These are phyloP conservation scores for Fusarium sp. DNA, from an alignment of 2,329 filamentous ascomycete species.

Conservation along the genomic window DNA sequence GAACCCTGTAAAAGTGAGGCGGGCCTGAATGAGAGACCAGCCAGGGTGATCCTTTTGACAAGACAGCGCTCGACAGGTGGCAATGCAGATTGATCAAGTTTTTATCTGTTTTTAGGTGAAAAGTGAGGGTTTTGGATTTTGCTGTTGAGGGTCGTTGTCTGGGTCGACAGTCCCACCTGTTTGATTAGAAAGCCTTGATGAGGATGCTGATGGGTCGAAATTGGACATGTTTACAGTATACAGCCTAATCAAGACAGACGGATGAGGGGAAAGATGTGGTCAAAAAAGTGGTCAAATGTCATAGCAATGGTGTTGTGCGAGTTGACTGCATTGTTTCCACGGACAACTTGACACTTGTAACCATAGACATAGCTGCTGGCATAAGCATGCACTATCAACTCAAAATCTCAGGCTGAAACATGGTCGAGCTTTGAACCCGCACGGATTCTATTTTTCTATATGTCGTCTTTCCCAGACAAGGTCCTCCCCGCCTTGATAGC, in stretches of 20 bases:
- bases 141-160: conserved; percentile 35
- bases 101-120: conserved; percentile 19
- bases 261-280: conserved; percentile 2
- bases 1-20: conserved; percentile 46
- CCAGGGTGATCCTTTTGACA: conserved; percentile 36
- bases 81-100: conserved; percentile 35
- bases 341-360: neutral
- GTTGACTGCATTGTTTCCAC: neutral
- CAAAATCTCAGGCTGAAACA: conserved; percentile 14
- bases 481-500: conserved; percentile 19
- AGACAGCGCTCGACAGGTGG: conserved; percentile 45
- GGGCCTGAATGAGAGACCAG: conserved; percentile 26
- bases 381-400: neutral
- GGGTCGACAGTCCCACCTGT: conserved; percentile 34
- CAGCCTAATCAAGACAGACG: neutral
- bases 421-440: conserved; percentile 13
- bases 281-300: neutral
- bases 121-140: conserved; percentile 1
- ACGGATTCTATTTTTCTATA: conserved; percentile 18
- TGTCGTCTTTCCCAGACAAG: conserved; percentile 11
- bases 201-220: conserved; percentile 19
- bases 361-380: neutral
- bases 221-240: conserved; percentile 23
- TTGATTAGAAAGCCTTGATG: conserved; percentile 20
- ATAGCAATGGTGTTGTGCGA: neutral